Base-by-base conservation (phyloP, 768 basidiomycete genomes). In the Trametes cingulata region DNA sequence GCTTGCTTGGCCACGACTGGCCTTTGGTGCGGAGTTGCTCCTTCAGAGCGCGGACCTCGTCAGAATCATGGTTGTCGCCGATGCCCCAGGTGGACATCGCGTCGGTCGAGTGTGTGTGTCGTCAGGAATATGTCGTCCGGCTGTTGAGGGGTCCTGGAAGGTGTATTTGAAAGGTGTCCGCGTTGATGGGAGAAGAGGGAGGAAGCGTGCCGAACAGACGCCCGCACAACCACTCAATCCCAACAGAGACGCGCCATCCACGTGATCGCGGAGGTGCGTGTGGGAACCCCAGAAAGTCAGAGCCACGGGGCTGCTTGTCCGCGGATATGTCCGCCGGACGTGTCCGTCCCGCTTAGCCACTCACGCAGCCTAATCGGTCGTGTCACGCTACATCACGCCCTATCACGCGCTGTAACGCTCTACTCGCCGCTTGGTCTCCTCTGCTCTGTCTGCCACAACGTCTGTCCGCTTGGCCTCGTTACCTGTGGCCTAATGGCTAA, bases 51-150 rank as follows among this genome's bases (percentile, higher is more conserved):
- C 68, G 71, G 0, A 75, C 69, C 62, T 76, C 73, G 58, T 76
- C 75, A 0, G 77, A 76, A 35, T 78, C 63, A 24, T 77, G 74
- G 61, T 76, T 64, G 66, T 73, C 75, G 12, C 76, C 76, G 17
- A 77, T 69, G 57, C 78, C 75, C 64, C 40, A 68, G 58, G 75
- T 71, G 36, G 76, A 75, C 77, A 78, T 79, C 60, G 61, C 49
- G 58, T 19, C 3, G 10, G n/a, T 33, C 27, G 8, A 24, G 25
- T 1, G 1, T 33, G 25, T 29, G 10, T n/a, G 47, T 41, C 27
- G 33, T 51, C 36, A 47, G 24, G 17, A 35, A 19, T n/a, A 50
- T 48, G 46, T 24, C 8, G 39, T 35, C 46, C 9, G 37, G 20
- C 12, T 2, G 50, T 9, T 20, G 22, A 27, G 17, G 25, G 3